Percentiles rank a stretch among this genome's conserved stretches.
Evolutionary conservation across 495 filamentous ascomycete genomes (phyloP).

Genomic region (Xylaria castorea): DNA sequence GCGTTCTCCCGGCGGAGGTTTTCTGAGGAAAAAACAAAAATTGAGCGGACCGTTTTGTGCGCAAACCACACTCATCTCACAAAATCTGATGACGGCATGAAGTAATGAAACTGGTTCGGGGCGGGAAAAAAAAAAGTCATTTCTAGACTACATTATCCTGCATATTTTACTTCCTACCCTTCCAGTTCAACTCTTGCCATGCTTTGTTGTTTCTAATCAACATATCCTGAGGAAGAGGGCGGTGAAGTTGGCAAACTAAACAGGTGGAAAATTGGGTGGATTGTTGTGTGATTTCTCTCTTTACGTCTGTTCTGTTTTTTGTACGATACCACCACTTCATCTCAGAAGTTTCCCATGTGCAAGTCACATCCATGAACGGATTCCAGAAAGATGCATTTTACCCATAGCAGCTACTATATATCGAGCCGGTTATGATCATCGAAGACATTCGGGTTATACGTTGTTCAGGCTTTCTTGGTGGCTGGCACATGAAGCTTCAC

Average conservation of each 20-base stretch:
- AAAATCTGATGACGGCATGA: constrained; percentile 23
- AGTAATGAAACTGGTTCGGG: constrained; percentile 24
- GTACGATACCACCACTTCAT: constrained; percentile 20
- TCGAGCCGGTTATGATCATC: neutral
- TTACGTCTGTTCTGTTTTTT: neutral
- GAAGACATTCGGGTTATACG: neutral
- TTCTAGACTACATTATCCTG: constrained; percentile 11
- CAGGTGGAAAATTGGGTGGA: neutral
- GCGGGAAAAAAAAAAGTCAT: constrained; percentile 13
- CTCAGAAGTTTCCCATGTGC: neutral
- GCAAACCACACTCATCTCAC: constrained; percentile 23
- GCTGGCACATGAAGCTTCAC: constrained; percentile 19
- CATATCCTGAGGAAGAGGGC: neutral
- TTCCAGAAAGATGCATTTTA: neutral
- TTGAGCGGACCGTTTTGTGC: neutral
- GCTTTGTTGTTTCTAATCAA: neutral
- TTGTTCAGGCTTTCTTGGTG: constrained; percentile 17
- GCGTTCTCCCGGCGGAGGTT: constrained; percentile 8
- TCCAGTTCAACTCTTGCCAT: constrained; percentile 12
- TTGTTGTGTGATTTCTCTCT: constrained; percentile 6
- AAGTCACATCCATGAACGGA: neutral
- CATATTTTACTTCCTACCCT: constrained; percentile 16
- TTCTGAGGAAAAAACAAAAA: constrained; percentile 3
- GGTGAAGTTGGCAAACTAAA: constrained; percentile 7
- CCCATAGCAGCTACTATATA: constrained; percentile 8